These are phyloP conservation scores for Neofusicoccum parvum DNA, from an alignment of 2,329 filamentous ascomycete genomes.

Conservation along the genomic window DNA sequence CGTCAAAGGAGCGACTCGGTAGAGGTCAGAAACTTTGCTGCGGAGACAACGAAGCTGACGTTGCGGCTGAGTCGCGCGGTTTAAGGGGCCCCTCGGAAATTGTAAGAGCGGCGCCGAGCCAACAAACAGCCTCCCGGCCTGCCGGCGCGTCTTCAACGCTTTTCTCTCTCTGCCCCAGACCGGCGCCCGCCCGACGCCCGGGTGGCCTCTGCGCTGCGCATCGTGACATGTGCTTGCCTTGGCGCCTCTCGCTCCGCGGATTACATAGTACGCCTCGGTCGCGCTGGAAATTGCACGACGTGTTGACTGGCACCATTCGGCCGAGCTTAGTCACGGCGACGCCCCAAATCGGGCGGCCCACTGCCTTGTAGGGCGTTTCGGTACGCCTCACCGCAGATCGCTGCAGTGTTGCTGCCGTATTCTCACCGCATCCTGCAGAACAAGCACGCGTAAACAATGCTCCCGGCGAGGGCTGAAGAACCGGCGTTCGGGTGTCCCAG, in stretches of 20 bases:
- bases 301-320: not conserved
- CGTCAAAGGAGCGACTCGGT: slow-evolving; percentile 13
- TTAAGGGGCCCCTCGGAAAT: slow-evolving; percentile 20
- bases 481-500: not conserved
- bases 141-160: slow-evolving; percentile 18
- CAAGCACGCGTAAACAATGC: too few relatives aligned
- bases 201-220: slow-evolving; percentile 9
- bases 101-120: slow-evolving; percentile 13
- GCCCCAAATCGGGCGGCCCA: too few relatives aligned
- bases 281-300: not conserved
- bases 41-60: slow-evolving; percentile 7
- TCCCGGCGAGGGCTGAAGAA: not conserved
- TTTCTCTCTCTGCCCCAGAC: slow-evolving; percentile 7
- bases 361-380: too few relatives aligned
- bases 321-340: not conserved
- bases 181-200: not conserved
- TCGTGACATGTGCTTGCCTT: slow-evolving; percentile 14
- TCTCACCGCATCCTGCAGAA: too few relatives aligned
- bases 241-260: not conserved
- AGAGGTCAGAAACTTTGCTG: slow-evolving; percentile 13
- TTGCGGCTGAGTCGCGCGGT: slow-evolving; percentile 19
- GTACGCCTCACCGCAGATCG: too few relatives aligned
- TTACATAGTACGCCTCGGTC: not conserved
- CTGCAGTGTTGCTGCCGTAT: too few relatives aligned
- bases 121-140: slow-evolving; percentile 15